Evolutionary conservation across 306 rosid species (phyloP).

Genomic region (Cicer pinnatifidum): DNA sequence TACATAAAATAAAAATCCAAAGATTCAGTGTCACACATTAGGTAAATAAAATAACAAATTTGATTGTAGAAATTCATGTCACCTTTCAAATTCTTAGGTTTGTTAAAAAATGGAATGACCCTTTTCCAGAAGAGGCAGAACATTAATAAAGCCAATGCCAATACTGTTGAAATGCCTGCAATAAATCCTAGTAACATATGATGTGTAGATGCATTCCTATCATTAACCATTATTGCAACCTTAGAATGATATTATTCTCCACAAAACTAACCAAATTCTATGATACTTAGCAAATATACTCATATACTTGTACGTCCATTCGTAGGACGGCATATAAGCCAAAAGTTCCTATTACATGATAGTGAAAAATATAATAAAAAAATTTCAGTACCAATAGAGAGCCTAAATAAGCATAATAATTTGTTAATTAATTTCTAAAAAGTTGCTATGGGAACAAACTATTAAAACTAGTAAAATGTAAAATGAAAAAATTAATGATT

Average conservation of each 20-base stretch:
- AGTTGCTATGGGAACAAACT: background rate
- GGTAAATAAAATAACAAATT: background rate
- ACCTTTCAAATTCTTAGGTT: constrained; percentile 48
- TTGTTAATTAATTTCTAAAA: constrained; percentile 13
- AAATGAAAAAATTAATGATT: too few species aligned
- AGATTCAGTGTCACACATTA: constrained; percentile 10
- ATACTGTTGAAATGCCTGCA: constrained; percentile 54
- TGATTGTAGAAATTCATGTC: constrained; percentile 29
- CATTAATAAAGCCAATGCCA: constrained; percentile 42
- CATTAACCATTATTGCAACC: constrained; percentile 42
- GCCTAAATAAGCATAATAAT: background rate
- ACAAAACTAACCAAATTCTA: constrained; percentile 2
- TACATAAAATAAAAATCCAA: background rate
- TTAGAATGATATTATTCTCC: background rate
- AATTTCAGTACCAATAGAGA: constrained; percentile 5
- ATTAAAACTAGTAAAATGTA: too few species aligned
- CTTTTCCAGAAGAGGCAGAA: constrained; percentile 52
- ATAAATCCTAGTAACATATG: constrained; percentile 44
- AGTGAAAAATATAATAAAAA: constrained; percentile 28
- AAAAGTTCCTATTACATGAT: constrained; percentile 17
- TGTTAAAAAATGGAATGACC: constrained; percentile 49
- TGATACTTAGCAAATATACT: constrained; percentile 12
- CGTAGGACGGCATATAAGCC: constrained; percentile 57
- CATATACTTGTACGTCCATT: constrained; percentile 22
- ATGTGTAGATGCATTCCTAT: background rate